These are phyloP conservation scores for Blastobotrys terrestris DNA, from an alignment of 805 yeast genomes.

Conservation along the genomic window DNA sequence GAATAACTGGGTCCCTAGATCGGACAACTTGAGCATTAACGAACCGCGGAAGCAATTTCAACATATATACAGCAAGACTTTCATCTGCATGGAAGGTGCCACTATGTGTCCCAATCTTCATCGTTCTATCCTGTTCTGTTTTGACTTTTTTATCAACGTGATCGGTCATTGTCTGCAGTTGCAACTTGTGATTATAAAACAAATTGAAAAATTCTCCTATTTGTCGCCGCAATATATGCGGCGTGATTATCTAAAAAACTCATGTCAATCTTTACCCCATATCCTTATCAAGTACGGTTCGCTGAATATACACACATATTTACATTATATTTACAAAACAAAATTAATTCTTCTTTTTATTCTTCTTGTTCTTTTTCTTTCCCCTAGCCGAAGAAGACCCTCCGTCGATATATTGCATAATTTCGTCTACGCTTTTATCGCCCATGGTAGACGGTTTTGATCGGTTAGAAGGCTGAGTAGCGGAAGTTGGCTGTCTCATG, in stretches of 20 bases:
- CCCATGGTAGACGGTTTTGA: constrained; percentile 42
- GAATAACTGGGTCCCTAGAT: constrained; percentile 73
- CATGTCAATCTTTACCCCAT: no score
- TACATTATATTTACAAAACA: constrained; percentile 6
- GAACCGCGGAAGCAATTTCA: constrained; percentile 64
- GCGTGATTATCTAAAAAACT: no score
- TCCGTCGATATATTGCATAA: constrained; percentile 68
- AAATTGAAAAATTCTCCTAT: constrained; percentile 2
- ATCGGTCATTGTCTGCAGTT: not conserved
- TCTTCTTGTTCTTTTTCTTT: constrained; percentile 31
- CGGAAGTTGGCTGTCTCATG: not conserved
- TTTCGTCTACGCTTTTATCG: constrained; percentile 62
- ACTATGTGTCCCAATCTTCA: constrained; percentile 65
- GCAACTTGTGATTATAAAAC: not conserved
- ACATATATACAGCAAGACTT: constrained; percentile 84
- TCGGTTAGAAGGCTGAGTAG: not conserved
- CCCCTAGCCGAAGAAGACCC: constrained; percentile 7
- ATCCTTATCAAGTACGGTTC: no score
- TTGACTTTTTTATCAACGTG: not conserved
- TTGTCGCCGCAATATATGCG: not conserved
- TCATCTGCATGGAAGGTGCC: constrained; percentile 98
- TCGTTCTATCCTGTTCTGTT: constrained; percentile 20
- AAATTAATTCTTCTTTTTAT: constrained; percentile 31
- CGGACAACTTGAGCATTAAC: constrained; percentile 64
- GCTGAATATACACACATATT: not conserved